phyloP scores from a whole-genome alignment of 345 rosid species.

The Anastatica hierochuntica region DNA sequence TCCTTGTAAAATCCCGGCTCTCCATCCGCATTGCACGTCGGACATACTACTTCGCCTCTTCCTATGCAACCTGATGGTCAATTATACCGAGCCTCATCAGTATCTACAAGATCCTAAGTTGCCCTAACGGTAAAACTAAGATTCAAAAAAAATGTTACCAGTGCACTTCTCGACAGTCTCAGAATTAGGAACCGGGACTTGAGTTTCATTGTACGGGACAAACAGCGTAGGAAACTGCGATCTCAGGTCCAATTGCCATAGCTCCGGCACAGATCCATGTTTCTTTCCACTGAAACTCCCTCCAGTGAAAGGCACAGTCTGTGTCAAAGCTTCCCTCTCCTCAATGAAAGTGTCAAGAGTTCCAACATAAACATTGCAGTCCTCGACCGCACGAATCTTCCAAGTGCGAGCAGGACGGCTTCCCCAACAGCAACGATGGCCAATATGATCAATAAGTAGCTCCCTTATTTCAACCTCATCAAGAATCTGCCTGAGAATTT shows the following conservation, averaged over 20 bases:
- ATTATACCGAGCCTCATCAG: slow-evolving; percentile 6
- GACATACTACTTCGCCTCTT: slow-evolving; percentile 56
- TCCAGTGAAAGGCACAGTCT: slow-evolving; percentile 53
- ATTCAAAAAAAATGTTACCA: slow-evolving; percentile 31
- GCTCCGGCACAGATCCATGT: slow-evolving; percentile 43
- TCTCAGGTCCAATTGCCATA: slow-evolving; percentile 75
- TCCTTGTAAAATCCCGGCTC: slow-evolving; percentile 76
- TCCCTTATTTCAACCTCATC: slow-evolving; percentile 92
- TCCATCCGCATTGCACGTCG: slow-evolving; percentile 60
- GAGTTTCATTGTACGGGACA: slow-evolving; percentile 52
- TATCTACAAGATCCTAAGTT: not conserved
- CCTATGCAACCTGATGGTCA: slow-evolving; percentile 56
- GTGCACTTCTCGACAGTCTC: slow-evolving; percentile 70
- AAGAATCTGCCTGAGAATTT: slow-evolving; percentile 65
- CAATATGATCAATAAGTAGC: slow-evolving; percentile 87
- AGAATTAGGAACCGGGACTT: slow-evolving; percentile 49
- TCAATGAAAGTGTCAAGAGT: slow-evolving; percentile 84
- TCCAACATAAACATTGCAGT: slow-evolving; percentile 92
- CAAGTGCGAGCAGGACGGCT: slow-evolving; percentile 96
- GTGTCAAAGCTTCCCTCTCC: slow-evolving; percentile 64
- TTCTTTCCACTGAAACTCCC: slow-evolving; percentile 47
- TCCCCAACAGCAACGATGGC: slow-evolving; percentile 97
- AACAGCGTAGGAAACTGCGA: slow-evolving; percentile 78
- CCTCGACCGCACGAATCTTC: slow-evolving; percentile 80
- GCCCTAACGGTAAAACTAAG: not conserved